Evolutionary conservation across 805 yeast species (phyloP), one percentile per base, ranked within the genome.

Genomic region (Myxozyma lipomycoides): DNA sequence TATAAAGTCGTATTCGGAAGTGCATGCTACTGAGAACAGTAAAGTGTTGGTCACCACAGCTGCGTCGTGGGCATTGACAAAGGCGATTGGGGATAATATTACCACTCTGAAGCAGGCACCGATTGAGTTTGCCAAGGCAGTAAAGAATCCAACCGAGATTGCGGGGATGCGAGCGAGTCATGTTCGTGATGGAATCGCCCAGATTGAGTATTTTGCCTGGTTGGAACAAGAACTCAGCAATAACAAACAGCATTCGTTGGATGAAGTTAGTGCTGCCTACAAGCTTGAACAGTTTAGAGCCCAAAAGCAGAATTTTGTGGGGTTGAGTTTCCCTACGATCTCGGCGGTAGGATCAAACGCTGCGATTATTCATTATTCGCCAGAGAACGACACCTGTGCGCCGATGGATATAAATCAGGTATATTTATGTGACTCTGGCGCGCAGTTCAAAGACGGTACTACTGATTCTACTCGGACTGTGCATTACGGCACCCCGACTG

Each of bases 381-480:
- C 95, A 39, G 74, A 59, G 61, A 72, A 45, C 50, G 82, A 77
- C 10, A 73, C 77, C 18, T 76, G 78, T 47, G 71, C 84, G 1
- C 66, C 76, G 50, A 79, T 93, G 51, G 83, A 85, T 62, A 82
- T 84, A 6, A 67, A 76, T 19, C 78, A 83, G 50, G 77, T 89
- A 1, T 89, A 84, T 60, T 72, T 93, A 55, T 73, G 86, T 52
- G 98, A 93, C 67, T 80, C 95, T 1, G 98, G 98, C 3, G 86
- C 93, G 0, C 98, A 93, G 62, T 91, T 79, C 64, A 66, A 46
- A 21, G 96, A 90, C 63, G 98, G 98, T 9, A 93, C 98, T 0
- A 93, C 98, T 0, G 98, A 93, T 65, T 87, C 91, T 24, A 93
- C 98, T 0, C 77, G 98, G 61, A 88, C 97, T 0, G 68, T 81